Conservation (phyloP, 306 rosid genomes). For the Pyrus communis region DNA sequence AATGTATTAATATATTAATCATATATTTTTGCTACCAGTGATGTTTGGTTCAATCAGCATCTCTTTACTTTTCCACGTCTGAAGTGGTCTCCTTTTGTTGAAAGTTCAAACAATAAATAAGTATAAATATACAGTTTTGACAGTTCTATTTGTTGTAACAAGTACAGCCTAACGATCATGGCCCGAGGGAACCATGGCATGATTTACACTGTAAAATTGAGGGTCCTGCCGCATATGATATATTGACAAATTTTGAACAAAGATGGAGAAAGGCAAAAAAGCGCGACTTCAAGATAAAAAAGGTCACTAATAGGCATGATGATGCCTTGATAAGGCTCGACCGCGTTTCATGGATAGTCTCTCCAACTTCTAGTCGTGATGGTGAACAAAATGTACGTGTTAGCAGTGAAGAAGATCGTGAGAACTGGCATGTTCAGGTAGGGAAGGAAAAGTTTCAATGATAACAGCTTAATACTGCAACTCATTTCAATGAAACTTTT, state of each 20-base stretch:
- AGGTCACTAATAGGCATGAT: constrained; percentile 50
- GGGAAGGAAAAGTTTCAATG: constrained; percentile 8
- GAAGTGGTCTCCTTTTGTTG: background rate
- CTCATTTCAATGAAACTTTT: background rate
- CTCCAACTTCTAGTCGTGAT: constrained; percentile 30
- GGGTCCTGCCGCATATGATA: constrained; percentile 82
- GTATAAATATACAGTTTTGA: background rate
- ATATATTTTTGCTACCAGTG: background rate
- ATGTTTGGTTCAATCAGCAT: background rate
- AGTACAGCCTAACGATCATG: constrained; percentile 31
- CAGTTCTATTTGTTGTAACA: background rate
- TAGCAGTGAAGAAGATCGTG: constrained; percentile 42
- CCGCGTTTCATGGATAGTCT: constrained; percentile 57
- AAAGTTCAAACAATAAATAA: background rate
- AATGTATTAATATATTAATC: background rate
- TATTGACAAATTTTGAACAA: constrained; percentile 65
- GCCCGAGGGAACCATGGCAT: constrained; percentile 63
- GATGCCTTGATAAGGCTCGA: constrained; percentile 61
- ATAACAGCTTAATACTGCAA: background rate
- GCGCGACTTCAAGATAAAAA: constrained; percentile 53
- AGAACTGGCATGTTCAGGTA: constrained; percentile 72
- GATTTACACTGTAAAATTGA: constrained; percentile 54
- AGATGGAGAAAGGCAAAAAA: constrained; percentile 68
- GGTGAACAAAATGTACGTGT: constrained; percentile 37
- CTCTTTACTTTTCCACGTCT: background rate